Evolutionary conservation across 805 yeast species (phyloP).

Genomic region (Wickerhamomyces chambardii): DNA sequence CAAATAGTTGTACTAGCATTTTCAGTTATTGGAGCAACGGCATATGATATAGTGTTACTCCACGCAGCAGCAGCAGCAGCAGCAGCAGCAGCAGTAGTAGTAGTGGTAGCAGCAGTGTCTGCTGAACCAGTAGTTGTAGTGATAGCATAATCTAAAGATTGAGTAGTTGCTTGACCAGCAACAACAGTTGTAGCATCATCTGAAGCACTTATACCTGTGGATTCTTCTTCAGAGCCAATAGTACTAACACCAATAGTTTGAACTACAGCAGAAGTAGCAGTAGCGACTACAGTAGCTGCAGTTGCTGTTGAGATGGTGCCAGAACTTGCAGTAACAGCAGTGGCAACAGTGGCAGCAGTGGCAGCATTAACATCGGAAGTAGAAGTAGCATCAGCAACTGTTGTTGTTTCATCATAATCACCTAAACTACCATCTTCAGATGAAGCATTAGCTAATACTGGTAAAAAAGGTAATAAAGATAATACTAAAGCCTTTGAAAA

Average conservation of each 20-base stretch:
- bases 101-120: background rate
- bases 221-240: background rate
- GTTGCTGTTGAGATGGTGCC: background rate
- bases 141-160: background rate
- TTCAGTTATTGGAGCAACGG: background rate
- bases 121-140: background rate
- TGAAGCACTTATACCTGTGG: background rate
- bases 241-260: background rate
- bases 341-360: background rate
- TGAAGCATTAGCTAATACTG: conserved; percentile 1
- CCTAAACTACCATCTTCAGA: conserved; percentile 3
- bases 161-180: background rate
- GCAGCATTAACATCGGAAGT: background rate
- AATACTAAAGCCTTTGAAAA: background rate
- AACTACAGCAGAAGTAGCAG: background rate
- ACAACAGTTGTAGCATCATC: background rate
- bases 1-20: conserved; percentile 1
- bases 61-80: background rate
- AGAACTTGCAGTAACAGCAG: background rate
- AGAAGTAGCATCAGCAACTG: background rate
- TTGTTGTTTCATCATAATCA: background rate
- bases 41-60: background rate
- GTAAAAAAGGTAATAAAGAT: conserved; percentile 1
- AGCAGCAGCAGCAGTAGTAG: conserved; percentile 1
- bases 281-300: background rate